Conservation (phyloP, 2,329 filamentous ascomycete species). For the Fusarium temperatum region DNA sequence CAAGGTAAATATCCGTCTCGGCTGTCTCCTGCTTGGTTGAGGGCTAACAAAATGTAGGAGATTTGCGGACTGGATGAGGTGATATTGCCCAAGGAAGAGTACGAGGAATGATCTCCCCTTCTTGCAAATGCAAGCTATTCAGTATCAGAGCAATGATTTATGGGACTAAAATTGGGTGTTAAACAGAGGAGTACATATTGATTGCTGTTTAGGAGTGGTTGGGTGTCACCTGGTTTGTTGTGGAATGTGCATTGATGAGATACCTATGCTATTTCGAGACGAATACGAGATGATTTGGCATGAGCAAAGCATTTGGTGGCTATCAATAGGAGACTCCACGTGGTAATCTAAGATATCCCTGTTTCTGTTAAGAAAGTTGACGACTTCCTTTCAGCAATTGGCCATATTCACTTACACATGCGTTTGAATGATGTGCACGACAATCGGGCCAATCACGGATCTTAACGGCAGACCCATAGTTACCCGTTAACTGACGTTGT, state of each 20-base stretch:
- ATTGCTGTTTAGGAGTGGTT: not conserved
- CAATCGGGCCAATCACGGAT: not conserved
- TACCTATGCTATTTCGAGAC: not conserved
- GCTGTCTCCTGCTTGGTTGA: not conserved
- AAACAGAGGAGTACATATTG: not conserved
- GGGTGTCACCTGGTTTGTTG: too few relatives aligned
- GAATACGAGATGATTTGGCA: not conserved
- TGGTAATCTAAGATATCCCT: not conserved
- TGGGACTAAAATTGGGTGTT: too few relatives aligned
- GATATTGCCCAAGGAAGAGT: not conserved
- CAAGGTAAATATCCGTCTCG: not conserved
- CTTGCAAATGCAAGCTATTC: not conserved
- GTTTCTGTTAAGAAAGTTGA: too few relatives aligned
- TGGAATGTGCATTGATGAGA: not conserved
- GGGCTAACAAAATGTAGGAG: not conserved
- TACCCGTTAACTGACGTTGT: not conserved
- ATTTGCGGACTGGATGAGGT: not conserved
- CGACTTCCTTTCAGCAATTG: not conserved
- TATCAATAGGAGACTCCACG: not conserved
- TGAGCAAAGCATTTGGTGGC: not conserved
- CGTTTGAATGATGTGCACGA: not conserved
- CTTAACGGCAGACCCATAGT: not conserved
- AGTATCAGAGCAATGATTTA: not conserved
- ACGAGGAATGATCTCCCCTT: not conserved
- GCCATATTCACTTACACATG: not conserved